A percentile compares a stretch with the other conserved stretches of the same genome.
Conservation (phyloP, 2,329 filamentous ascomycete genomes). For the Colletotrichum sp. region DNA sequence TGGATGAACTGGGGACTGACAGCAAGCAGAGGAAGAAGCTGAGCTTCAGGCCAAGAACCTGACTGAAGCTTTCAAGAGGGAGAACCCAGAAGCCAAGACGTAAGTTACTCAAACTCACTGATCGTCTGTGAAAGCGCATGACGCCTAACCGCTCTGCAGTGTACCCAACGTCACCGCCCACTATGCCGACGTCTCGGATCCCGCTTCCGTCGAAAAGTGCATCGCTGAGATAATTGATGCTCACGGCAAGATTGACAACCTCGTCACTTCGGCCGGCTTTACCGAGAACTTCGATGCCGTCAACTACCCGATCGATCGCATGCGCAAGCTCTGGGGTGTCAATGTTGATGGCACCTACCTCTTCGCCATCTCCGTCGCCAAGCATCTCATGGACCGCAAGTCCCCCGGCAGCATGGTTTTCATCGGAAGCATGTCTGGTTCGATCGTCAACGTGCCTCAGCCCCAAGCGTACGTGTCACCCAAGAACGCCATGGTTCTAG, state of each 20-base stretch:
- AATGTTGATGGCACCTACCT: constrained; percentile 94
- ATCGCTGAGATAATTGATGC: constrained; percentile 71
- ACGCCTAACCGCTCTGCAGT: constrained; percentile 40
- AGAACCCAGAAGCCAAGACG: constrained; percentile 78
- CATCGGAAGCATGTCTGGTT: constrained; percentile 93
- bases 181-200: constrained; percentile 84
- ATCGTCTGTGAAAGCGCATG: background rate
- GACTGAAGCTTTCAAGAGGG: constrained; percentile 75
- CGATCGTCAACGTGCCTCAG: constrained; percentile 94
- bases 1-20: background rate
- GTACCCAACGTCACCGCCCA: constrained; percentile 88
- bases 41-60: constrained; percentile 76
- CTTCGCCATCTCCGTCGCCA: constrained; percentile 83
- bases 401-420: constrained; percentile 86
- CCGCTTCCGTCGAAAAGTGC: constrained; percentile 76
- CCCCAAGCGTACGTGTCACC: constrained; percentile 70
- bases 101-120: constrained; percentile 33
- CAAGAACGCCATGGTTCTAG: background rate
- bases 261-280: constrained; percentile 96
- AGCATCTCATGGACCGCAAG: constrained; percentile 86
- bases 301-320: constrained; percentile 86
- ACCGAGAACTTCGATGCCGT: constrained; percentile 95
- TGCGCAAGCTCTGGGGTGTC: constrained; percentile 93
- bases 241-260: constrained; percentile 86
- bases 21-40: constrained; percentile 67